Percentiles rank a stretch among this genome's conserved stretches.
phyloP scores from a whole-genome alignment of 306 rosid species.

The Argentina anserina region DNA sequence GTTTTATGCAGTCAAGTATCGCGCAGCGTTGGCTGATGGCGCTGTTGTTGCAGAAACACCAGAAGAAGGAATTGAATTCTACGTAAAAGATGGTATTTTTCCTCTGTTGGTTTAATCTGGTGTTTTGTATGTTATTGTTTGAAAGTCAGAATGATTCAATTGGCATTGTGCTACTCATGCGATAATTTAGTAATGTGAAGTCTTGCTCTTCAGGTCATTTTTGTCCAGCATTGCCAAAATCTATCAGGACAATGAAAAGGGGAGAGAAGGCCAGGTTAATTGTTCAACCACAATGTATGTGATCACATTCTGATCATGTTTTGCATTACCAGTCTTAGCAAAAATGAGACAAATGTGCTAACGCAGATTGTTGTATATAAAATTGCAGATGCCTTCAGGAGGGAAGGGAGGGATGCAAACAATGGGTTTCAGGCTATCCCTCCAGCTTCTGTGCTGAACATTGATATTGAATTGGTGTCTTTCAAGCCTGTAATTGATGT shows the following conservation, averaged over 20 bases:
- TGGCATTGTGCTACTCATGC: background rate
- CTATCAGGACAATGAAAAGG: conserved; percentile 53
- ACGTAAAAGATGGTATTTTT: conserved; percentile 53
- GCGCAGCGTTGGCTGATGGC: conserved; percentile 45
- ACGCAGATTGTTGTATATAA: conserved; percentile 2
- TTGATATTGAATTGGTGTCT: conserved; percentile 57
- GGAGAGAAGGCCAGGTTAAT: conserved; percentile 68
- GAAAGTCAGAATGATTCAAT: background rate
- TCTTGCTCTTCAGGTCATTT: conserved; percentile 45
- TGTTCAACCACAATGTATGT: conserved; percentile 67
- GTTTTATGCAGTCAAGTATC: conserved; percentile 51
- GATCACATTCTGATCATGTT: background rate
- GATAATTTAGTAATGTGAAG: background rate
- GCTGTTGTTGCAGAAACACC: conserved; percentile 51
- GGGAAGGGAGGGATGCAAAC: conserved; percentile 40
- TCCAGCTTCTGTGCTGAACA: conserved; percentile 41
- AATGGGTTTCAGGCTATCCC: conserved; percentile 41
- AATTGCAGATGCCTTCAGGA: conserved; percentile 53
- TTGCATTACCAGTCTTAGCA: background rate
- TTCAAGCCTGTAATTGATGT: conserved; percentile 65
- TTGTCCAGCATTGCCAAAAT: conserved; percentile 45
- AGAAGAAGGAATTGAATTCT: conserved; percentile 57
- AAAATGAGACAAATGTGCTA: too few species aligned
- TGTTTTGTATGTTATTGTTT: background rate
- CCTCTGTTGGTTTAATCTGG: background rate